Percentiles rank a stretch among this genome's conserved stretches.
phyloP scores from a whole-genome alignment of 2,329 filamentous ascomycete genomes.

The Cryphonectria naterciae region DNA sequence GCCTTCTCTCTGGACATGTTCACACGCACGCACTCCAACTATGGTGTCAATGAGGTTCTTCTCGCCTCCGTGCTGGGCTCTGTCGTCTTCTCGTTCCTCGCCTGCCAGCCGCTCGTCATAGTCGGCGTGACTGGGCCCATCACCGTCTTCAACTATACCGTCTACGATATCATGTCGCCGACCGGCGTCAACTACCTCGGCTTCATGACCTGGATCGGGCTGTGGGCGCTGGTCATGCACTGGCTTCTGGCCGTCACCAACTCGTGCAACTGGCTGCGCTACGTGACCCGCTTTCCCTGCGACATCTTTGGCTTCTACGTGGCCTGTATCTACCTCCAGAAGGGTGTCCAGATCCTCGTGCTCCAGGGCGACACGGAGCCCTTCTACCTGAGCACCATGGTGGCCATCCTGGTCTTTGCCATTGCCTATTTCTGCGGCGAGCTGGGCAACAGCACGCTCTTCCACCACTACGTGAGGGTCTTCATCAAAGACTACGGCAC shows the following conservation, averaged over 20 bases:
- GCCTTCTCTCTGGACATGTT: conserved; percentile 96
- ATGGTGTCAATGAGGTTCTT: conserved; percentile 91
- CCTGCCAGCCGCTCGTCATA: conserved; percentile 85
- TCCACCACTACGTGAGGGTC: conserved; percentile 74
- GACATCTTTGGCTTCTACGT: conserved; percentile 96
- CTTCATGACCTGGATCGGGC: conserved; percentile 91
- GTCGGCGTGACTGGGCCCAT: conserved; percentile 91
- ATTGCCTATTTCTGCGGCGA: conserved; percentile 75
- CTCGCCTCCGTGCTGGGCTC: conserved; percentile 81
- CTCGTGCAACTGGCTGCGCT: conserved; percentile 84
- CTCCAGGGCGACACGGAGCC: conserved; percentile 69
- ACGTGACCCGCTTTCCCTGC: conserved; percentile 88
- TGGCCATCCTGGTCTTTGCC: conserved; percentile 77
- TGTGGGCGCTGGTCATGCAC: conserved; percentile 86
- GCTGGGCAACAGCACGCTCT: conserved; percentile 71
- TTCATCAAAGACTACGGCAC: conserved; percentile 92
- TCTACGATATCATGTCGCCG: conserved; percentile 83
- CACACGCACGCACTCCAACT: conserved; percentile 80
- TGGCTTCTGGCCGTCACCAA: conserved; percentile 84
- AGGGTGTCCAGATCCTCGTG: conserved; percentile 83
- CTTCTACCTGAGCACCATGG: conserved; percentile 79
- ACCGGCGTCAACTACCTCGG: conserved; percentile 80
- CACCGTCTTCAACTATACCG: conserved; percentile 92
- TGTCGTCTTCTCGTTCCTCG: conserved; percentile 78
- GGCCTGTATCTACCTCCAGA: conserved; percentile 88